Base-by-base conservation (phyloP, 1,284 basidiomycete genomes). In the Trametes polyzona region DNA sequence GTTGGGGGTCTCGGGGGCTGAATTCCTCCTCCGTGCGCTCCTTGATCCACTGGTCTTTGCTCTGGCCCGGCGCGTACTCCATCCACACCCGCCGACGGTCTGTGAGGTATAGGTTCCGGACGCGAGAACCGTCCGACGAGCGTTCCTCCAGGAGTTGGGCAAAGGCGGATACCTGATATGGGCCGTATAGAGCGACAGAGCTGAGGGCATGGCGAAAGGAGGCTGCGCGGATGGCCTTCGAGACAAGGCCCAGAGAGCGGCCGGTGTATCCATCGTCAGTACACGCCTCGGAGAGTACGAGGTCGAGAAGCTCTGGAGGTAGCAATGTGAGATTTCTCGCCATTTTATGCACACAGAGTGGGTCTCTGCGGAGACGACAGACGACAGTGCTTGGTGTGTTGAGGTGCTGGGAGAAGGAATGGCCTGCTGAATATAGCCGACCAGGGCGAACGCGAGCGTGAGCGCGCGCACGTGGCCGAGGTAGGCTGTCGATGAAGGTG, bases 221-320 rank as follows among this genome's bases (percentile, higher is more conserved):
- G 12, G n/a, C 24, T 7, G 26, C 33, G 19, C 33, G 50, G 47
- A 57, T 50, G 16, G 14, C 21, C 23, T 43, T 44, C 8, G 58
- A 57, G 17, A 53, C 47, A 7, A 57, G 51, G 21, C 42, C n/a
- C 21, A 57, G 51, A 1, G 54, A 24, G 23, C 53, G 47, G 27
- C 58, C 58, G 8, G 58, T 59, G 12, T 27, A 27, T 1, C 58
- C 58, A n/a, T 52, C 50, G 41, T 59, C 58, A 7, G 46, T 49
- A 50, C 58, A 59, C 2, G 58, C 54, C 11, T 48, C 19, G 7
- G 53, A 21, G 41, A 55, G 56, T 23, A 59, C 53, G 33, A 30
- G 33, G 35, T n/a, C 35, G 7, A 52, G 52, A 17, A 59, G 27
- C 16, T 59, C 58, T 12, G 33, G 21, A 6, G 54, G 58, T 16